A percentile compares a stretch with the other conserved stretches of the same genome.
phyloP scores from a whole-genome alignment of 345 rosid genomes.

The Erucastrum elatum region DNA sequence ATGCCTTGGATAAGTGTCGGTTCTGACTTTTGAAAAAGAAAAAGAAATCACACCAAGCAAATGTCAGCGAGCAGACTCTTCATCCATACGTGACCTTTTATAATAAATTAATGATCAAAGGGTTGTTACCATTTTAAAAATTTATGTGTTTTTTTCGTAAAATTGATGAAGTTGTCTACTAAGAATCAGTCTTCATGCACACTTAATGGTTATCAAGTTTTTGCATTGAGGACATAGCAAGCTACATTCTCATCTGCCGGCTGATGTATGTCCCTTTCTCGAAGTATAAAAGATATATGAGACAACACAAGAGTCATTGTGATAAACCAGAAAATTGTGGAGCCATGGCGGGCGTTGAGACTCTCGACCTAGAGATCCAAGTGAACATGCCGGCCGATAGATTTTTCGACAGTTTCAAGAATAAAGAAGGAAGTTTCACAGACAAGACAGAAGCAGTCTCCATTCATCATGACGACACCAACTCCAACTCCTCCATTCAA shows the following conservation, averaged over 20 bases:
- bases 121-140: neutral
- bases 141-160: neutral
- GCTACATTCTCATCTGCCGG: neutral
- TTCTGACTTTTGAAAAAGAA: neutral
- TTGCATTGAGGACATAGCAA: neutral
- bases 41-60: neutral
- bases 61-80: neutral
- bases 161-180: neutral
- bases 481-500: neutral
- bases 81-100: neutral
- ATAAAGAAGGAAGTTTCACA: neutral
- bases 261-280: neutral
- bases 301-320: neutral
- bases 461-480: neutral
- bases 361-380: neutral
- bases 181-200: neutral
- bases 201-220: neutral
- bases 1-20: neutral
- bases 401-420: neutral
- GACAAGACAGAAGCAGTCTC: neutral
- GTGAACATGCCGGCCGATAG: neutral
- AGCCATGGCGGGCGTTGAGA: neutral
- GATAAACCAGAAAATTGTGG: neutral
- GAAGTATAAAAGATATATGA: neutral
- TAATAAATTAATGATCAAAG: neutral